Evolutionary conservation across 352 stramenopile species (phyloP).

Genomic region (Globisporangium echinulatum): DNA sequence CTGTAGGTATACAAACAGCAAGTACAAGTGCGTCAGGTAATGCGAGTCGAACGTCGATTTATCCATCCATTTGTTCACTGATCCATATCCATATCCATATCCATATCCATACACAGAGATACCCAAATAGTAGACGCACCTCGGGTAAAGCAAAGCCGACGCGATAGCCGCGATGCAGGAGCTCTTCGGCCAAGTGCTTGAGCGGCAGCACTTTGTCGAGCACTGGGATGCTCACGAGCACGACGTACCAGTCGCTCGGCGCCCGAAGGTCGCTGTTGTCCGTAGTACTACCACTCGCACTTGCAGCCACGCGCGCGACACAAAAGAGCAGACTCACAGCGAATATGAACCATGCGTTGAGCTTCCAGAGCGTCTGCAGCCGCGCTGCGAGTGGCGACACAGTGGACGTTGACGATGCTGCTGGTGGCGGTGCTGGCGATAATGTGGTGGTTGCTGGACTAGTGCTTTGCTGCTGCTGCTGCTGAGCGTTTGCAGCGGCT

Average conservation of each 20-base stretch:
- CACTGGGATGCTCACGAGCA: constrained; percentile 80
- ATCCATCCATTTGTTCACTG: no score
- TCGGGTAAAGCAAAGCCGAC: constrained; percentile 78
- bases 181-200: constrained; percentile 66
- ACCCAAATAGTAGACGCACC: constrained; percentile 16
- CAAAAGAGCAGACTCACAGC: constrained; percentile 20
- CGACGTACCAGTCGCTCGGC: constrained; percentile 58
- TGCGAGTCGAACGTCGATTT: neutral
- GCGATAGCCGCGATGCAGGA: constrained; percentile 65
- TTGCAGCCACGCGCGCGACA: constrained; percentile 1
- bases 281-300: neutral
- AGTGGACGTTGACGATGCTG: neutral
- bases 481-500: neutral
- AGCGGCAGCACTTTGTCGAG: constrained; percentile 78
- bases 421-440: neutral
- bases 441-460: neutral
- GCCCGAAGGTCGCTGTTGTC: neutral
- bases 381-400: constrained; percentile 6
- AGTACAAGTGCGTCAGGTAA: neutral
- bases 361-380: constrained; percentile 24
- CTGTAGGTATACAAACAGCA: constrained; percentile 12
- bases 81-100: neutral
- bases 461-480: neutral
- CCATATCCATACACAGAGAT: neutral
- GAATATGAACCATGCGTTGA: constrained; percentile 30